A percentile compares a stretch with the other conserved stretches of the same genome.
phyloP scores from a whole-genome alignment of 805 yeast species.

The Saccharomycopsis fodiens region DNA sequence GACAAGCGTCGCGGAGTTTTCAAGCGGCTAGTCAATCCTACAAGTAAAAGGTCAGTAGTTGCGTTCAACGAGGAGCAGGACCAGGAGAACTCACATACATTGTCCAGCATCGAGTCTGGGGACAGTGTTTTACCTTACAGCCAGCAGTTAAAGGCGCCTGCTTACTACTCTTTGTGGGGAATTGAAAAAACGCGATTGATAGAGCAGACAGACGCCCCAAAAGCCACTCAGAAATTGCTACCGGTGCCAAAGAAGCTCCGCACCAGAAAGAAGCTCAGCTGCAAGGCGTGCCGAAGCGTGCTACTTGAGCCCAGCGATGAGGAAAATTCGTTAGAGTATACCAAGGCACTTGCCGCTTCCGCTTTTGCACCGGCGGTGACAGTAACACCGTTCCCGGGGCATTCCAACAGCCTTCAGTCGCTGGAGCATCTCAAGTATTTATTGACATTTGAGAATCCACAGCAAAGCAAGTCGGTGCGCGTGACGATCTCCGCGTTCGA shows the following conservation, averaged over 20 bases:
- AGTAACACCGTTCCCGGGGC: constrained; percentile 4
- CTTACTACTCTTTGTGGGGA: constrained; percentile 15
- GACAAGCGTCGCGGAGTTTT: not conserved
- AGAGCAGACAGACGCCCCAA: constrained; percentile 5
- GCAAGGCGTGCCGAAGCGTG: constrained; percentile 23
- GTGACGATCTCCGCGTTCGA: constrained; percentile 14
- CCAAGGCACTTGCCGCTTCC: constrained; percentile 18
- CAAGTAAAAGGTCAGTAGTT: not conserved
- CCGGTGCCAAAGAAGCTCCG: constrained; percentile 23
- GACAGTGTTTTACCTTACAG: constrained; percentile 2
- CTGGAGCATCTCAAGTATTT: not conserved
- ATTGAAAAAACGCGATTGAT: constrained; percentile 23
- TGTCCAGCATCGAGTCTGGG: not conserved
- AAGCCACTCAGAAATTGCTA: not conserved
- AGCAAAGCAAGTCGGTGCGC: constrained; percentile 1
- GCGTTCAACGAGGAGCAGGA: constrained; percentile 18
- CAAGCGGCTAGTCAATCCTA: not conserved
- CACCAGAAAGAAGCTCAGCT: constrained; percentile 20
- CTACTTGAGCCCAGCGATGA: constrained; percentile 22
- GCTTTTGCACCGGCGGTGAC: constrained; percentile 24
- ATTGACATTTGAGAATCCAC: constrained; percentile 11
- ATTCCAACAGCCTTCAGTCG: not conserved
- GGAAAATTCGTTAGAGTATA: constrained; percentile 20
- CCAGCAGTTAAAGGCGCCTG: constrained; percentile 10
- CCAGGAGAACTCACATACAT: not conserved